phyloP scores from a whole-genome alignment of 2,329 filamentous ascomycete species.

The Curvularia spicifera region DNA sequence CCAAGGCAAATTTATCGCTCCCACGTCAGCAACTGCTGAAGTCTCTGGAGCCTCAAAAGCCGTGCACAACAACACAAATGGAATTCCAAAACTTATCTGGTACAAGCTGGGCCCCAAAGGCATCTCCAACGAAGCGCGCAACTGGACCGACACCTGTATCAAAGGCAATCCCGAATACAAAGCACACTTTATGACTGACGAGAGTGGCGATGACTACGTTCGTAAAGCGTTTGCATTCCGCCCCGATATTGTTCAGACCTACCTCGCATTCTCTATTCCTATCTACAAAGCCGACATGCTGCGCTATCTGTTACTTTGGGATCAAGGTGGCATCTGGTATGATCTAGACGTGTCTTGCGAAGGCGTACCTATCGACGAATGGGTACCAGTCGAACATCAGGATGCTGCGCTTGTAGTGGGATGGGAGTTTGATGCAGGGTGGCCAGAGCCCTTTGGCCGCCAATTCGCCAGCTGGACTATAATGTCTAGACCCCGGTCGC shows the following conservation, averaged over 20 bases:
- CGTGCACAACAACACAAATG: neutral
- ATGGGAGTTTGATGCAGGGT: constrained; percentile 48
- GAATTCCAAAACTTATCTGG: constrained; percentile 48
- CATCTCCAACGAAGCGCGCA: constrained; percentile 34
- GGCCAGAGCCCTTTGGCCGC: constrained; percentile 22
- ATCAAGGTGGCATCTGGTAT: constrained; percentile 53
- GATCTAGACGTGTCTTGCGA: constrained; percentile 52
- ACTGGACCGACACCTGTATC: constrained; percentile 45
- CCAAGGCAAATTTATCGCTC: neutral
- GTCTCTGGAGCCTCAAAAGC: neutral
- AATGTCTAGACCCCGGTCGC: constrained; percentile 32
- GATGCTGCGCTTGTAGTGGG: constrained; percentile 48
- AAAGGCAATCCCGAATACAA: constrained; percentile 38
- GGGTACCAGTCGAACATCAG: constrained; percentile 45
- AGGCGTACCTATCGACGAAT: constrained; percentile 40
- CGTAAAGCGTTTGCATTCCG: constrained; percentile 38
- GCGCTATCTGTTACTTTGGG: constrained; percentile 51
- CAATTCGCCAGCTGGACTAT: constrained; percentile 45
- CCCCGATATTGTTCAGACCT: constrained; percentile 50
- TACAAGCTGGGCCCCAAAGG: constrained; percentile 51
- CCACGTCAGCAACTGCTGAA: neutral
- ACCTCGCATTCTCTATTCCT: constrained; percentile 43
- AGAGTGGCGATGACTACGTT: constrained; percentile 42
- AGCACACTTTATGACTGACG: constrained; percentile 44
- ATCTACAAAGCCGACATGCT: constrained; percentile 54